Percentiles rank a stretch among this genome's conserved stretches.
Evolutionary conservation across 257 asterid genomes (phyloP).

Genomic region (Ligustrum vulgare): DNA sequence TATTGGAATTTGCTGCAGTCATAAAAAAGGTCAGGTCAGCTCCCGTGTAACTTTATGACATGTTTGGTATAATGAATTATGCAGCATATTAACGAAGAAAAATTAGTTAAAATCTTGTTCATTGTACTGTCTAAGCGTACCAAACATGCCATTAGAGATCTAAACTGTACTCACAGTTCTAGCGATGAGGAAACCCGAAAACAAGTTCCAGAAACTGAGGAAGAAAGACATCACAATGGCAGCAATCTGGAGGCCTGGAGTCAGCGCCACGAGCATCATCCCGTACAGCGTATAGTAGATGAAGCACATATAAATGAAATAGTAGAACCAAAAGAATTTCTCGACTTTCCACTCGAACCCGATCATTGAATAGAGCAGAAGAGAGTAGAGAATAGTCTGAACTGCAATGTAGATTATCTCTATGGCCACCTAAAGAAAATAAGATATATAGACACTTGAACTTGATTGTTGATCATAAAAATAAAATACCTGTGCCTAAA

Average conservation of each 20-base stretch:
- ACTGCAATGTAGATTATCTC: conserved; percentile 44
- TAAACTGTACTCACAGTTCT: conserved; percentile 29
- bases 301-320: conserved; percentile 44
- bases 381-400: conserved; percentile 37
- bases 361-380: conserved; percentile 54
- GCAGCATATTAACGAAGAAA: not conserved
- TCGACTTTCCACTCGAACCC: conserved; percentile 46
- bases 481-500: not conserved
- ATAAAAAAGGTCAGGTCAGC: too few relatives aligned
- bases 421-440: conserved; percentile 44
- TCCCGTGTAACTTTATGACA: not conserved
- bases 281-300: conserved; percentile 49
- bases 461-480: not conserved
- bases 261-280: conserved; percentile 62
- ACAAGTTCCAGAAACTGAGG: conserved; percentile 54
- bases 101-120: not conserved
- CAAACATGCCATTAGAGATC: too few relatives aligned
- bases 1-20: conserved; percentile 43
- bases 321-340: conserved; percentile 52
- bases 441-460: not conserved
- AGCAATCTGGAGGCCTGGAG: conserved; percentile 46
- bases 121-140: too few relatives aligned
- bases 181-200: conserved; percentile 51
- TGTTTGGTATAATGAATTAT: not conserved
- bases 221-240: conserved; percentile 38